phyloP scores from a whole-genome alignment of 805 yeast genomes.

The Candida pini region DNA sequence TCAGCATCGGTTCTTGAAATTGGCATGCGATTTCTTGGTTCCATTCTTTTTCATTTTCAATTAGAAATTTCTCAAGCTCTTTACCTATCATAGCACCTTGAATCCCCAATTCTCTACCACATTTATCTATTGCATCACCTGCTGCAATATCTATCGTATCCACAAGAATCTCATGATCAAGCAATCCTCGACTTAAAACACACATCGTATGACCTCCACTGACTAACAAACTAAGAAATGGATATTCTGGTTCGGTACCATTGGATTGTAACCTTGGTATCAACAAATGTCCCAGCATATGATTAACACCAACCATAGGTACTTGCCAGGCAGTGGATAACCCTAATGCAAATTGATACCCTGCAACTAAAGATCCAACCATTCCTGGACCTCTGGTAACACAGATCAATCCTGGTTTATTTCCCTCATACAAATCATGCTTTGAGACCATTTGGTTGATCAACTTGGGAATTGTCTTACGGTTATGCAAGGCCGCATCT shows the following conservation, averaged over 20 bases:
- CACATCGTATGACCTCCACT: constrained; percentile 96
- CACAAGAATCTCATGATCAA: constrained; percentile 66
- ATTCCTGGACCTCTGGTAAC: constrained; percentile 97
- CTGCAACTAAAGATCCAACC: constrained; percentile 82
- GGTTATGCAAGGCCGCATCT: constrained; percentile 77
- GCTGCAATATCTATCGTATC: constrained; percentile 84
- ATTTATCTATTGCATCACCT: constrained; percentile 91
- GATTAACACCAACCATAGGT: constrained; percentile 89
- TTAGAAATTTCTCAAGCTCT: constrained; percentile 60
- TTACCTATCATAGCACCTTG: constrained; percentile 81
- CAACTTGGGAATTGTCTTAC: constrained; percentile 45
- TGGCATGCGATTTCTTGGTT: constrained; percentile 22
- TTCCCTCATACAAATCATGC: constrained; percentile 27
- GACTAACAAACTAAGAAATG: constrained; percentile 70
- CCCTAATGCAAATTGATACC: constrained; percentile 83
- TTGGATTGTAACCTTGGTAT: constrained; percentile 49
- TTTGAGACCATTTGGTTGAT: constrained; percentile 39
- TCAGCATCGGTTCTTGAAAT: constrained; percentile 46
- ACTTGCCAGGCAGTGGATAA: constrained; percentile 68
- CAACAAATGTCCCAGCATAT: constrained; percentile 89
- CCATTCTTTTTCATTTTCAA: constrained; percentile 28
- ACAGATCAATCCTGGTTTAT: constrained; percentile 66
- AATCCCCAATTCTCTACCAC: constrained; percentile 80
- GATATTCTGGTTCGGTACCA: constrained; percentile 45
- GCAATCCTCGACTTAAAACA: constrained; percentile 55